Percentiles rank a stretch among this genome's conserved stretches.
Evolutionary conservation across 257 asterid genomes (phyloP).

Genomic region (Rauvolfia tetraphylla): DNA sequence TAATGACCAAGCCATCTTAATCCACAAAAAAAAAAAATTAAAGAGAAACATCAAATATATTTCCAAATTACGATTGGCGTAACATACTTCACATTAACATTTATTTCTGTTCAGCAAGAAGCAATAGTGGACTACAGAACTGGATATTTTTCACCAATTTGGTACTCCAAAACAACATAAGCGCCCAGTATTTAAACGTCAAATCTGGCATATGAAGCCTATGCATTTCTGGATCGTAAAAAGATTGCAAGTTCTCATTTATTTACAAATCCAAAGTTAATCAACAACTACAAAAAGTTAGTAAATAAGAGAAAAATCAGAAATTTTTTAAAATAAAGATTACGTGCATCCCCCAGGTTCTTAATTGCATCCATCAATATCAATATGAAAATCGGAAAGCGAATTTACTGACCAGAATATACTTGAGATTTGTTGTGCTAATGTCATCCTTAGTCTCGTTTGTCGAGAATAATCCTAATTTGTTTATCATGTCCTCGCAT

Average conservation of each 20-base stretch:
- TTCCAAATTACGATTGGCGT: neutral
- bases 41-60: neutral
- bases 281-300: neutral
- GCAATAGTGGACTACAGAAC: neutral
- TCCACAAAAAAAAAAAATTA: neutral
- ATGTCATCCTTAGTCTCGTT: constrained; percentile 92
- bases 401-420: constrained; percentile 57
- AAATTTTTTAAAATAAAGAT: neutral
- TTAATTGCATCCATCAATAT: neutral
- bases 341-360: neutral
- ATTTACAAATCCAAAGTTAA: neutral
- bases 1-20: neutral
- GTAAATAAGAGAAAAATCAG: neutral
- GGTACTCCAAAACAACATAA: neutral
- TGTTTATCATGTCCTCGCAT: constrained; percentile 85
- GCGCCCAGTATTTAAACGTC: too few relatives aligned
- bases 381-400: neutral
- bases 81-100: neutral
- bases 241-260: neutral
- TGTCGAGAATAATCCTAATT: constrained; percentile 74
- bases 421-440: constrained; percentile 80
- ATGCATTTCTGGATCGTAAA: neutral
- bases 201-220: neutral
- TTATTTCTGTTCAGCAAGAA: neutral
- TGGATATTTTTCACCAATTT: neutral